Conservation (phyloP, 2,329 filamentous ascomycete genomes). For the Aspergillus ruber region DNA sequence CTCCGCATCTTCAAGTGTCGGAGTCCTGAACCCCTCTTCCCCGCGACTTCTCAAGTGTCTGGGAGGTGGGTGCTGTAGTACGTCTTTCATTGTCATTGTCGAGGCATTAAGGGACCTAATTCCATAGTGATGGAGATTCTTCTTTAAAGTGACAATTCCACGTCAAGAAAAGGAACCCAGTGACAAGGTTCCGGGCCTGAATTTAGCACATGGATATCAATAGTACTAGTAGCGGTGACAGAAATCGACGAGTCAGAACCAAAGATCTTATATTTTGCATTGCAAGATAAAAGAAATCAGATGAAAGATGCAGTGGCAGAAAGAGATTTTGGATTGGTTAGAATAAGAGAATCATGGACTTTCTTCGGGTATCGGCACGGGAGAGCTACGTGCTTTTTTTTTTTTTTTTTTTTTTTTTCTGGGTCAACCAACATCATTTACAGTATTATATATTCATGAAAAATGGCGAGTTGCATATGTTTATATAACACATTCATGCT, state of each 20-base stretch:
- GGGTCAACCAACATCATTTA: too few relatives aligned
- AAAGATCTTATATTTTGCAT: background rate
- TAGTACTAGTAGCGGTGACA: background rate
- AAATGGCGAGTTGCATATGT: too few relatives aligned
- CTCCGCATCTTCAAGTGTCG: constrained; percentile 40
- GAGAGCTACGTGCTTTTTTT: background rate
- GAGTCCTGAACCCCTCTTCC: constrained; percentile 40
- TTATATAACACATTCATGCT: too few relatives aligned
- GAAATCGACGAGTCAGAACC: background rate
- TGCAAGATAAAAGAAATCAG: background rate
- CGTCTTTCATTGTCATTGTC: background rate
- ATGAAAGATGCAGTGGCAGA: background rate
- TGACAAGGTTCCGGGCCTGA: background rate
- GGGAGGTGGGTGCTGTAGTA: constrained; percentile 11
- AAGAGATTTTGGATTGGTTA: background rate
- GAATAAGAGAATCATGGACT: background rate
- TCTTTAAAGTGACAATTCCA: background rate
- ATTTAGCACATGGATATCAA: background rate
- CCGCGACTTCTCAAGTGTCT: constrained; percentile 33
- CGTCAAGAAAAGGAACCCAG: background rate
- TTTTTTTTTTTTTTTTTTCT: too few relatives aligned
- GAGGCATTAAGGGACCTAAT: background rate
- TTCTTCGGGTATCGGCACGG: constrained; percentile 5
- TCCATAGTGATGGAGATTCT: background rate
- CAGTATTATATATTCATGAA: too few relatives aligned